Percentiles rank a stretch among this genome's conserved stretches.
Evolutionary conservation across 2,329 filamentous ascomycete species (phyloP).

Genomic region (Clonostachys rhizophaga): DNA sequence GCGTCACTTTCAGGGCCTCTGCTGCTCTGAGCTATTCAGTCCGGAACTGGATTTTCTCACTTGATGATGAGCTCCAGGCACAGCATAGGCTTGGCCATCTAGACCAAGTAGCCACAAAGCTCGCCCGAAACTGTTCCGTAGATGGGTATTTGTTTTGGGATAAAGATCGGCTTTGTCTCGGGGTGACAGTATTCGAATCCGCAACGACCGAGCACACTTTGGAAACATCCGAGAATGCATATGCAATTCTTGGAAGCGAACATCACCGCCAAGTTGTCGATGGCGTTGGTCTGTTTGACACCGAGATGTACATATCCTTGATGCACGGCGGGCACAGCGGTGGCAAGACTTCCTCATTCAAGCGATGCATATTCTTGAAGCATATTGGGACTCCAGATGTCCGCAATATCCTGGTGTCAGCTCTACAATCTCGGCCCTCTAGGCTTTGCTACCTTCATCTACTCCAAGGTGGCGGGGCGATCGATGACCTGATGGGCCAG

Average conservation of each 20-base stretch:
- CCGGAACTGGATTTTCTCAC: conserved; percentile 32
- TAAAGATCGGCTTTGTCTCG: conserved; percentile 36
- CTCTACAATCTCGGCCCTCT: conserved; percentile 42
- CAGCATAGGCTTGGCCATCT: conserved; percentile 29
- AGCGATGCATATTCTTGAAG: conserved; percentile 58
- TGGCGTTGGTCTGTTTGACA: conserved; percentile 46
- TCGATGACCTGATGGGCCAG: conserved; percentile 34
- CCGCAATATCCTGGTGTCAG: conserved; percentile 28
- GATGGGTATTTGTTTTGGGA: conserved; percentile 54
- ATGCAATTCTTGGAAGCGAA: conserved; percentile 24
- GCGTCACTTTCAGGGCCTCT: conserved; percentile 43
- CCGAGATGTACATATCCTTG: conserved; percentile 54
- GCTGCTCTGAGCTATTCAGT: conserved; percentile 30
- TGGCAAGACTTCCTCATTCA: conserved; percentile 59
- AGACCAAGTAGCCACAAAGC: conserved; percentile 28
- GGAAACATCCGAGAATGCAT: conserved; percentile 1
- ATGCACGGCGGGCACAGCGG: conserved; percentile 56
- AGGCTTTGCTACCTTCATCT: conserved; percentile 57
- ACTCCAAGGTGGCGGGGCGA: conserved; percentile 51
- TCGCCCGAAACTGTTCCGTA: conserved; percentile 37
- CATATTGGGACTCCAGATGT: conserved; percentile 29
- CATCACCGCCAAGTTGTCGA: conserved; percentile 30
- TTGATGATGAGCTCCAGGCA: conserved; percentile 21
- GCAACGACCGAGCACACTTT: conserved; percentile 11
- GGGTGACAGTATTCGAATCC: conserved; percentile 43